Base-by-base conservation (phyloP, 1,284 basidiomycete genomes). In the Phellinidium pouzarii region DNA sequence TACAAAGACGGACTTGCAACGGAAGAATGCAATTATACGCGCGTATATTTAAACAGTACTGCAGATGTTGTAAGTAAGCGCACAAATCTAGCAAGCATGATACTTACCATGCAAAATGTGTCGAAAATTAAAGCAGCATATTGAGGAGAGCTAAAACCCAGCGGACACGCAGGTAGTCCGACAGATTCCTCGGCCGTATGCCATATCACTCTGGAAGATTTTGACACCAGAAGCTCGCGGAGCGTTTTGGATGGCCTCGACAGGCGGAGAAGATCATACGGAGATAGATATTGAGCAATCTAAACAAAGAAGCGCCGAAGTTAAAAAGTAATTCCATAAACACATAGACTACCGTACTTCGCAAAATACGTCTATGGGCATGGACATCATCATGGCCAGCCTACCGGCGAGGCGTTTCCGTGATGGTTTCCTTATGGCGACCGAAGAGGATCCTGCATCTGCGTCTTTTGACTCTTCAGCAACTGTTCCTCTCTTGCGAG, bases 121-220 rank as follows among this genome's bases (percentile, higher is more conserved):
- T 53, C 48, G 47, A 57, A 57, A 8, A 48, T 9, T 8, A 57
- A 34, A 25, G 34, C 52, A 9, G 48, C 48, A 20, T 47, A 52
- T 19, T 42, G 48, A 11, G 53, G 43, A 31, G 51, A 53, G 36
- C 48, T 51, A 7, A 57, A 9, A 44, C 55, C 53, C 7, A 44
- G 8, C 4, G 56, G 56, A 37, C 56, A 57, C n/a, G 38, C 26
- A 5, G 56, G 56, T 9, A 55, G 19, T 3, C 36, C 44, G 3
- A 47, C 8, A 9, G 34, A 19, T 4, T 9, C 25, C 27, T 26
- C 11, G 5, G 48, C 37, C 19, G 53, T 29, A 14, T 23, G 25
- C 56, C 56, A 57, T 31, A 57, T 50, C 2, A 17, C 36, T 27
- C 26, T 47, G 6, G 53, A 41, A n/a, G 19, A 22, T 23, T 50